Base-by-base conservation (phyloP, 768 basidiomycete genomes). In the Clavaria fumosa region DNA sequence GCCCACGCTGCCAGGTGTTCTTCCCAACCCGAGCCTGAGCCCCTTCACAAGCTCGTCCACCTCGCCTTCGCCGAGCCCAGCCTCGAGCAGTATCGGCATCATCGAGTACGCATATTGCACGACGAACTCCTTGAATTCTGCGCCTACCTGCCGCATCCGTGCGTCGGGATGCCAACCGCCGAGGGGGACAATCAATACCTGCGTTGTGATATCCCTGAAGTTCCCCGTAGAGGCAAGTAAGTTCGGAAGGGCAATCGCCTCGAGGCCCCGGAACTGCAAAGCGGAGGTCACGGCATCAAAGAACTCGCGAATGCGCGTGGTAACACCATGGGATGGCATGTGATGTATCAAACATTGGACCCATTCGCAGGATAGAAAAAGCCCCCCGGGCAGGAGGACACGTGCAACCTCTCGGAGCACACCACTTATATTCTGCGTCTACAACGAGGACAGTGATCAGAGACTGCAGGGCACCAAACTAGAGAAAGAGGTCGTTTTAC, bases 341-440 rank as follows among this genome's bases (percentile, higher is more conserved):
- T n/a, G n/a, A n/a, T n/a, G n/a, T n/a, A n/a, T n/a, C n/a, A n/a
- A n/a, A 23, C 50, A 56, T 18, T 63, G 59, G 23, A 57, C 60
- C 64, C 75, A 72, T 55, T 84, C 81, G 28, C 65, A 64, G 1
- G 74, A 74, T 5, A 78, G 43, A 50, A 82, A 77, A 10, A 85
- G 54, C 1, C 83, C 83, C n/a, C 75, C 75, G 4, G 71, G 70
- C 31, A 72, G 70, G 9, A 88, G 59, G 31, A 84, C 60, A 26
- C 84, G 72, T 4, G 61, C 63, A 11, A 66, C 66, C 51, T 86
- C 79, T 15, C 53, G 49, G 22, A 83, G 47, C 42, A n/a, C n/a
- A n/a, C n/a, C n/a, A n/a, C n/a, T n/a, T n/a, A n/a, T n/a, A n/a
- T n/a, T n/a, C n/a, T n/a, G n/a, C n/a, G n/a, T n/a, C n/a, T n/a